Percentiles rank a stretch among this genome's conserved stretches.
These are phyloP conservation scores for Starmera amethionina DNA, from an alignment of 805 yeast genomes.

Conservation along the genomic window DNA sequence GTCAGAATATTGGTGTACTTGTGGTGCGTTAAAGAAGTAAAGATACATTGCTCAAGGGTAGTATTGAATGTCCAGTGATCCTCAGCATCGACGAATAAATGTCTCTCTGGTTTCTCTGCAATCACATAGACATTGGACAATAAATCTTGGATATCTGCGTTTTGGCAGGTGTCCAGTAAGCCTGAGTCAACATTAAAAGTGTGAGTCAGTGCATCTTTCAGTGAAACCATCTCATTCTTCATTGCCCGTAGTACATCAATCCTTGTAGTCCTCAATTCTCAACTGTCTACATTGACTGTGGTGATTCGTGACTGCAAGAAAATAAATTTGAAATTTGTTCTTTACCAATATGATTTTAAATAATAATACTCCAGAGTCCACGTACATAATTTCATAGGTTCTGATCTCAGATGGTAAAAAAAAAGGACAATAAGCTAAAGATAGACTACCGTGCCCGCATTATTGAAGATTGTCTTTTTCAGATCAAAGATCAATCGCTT, in stretches of 20 bases:
- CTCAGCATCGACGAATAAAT: not conserved
- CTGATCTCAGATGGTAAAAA: constrained; percentile 25
- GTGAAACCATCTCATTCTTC: not conserved
- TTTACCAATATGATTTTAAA: not conserved
- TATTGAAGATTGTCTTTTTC: constrained; percentile 34
- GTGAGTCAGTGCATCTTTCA: not conserved
- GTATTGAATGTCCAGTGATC: constrained; percentile 17
- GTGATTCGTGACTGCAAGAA: no score
- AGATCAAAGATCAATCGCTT: constrained; percentile 23
- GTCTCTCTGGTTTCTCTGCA: not conserved
- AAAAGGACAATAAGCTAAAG: constrained; percentile 19
- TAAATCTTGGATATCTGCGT: not conserved
- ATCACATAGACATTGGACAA: not conserved
- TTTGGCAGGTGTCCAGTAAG: not conserved
- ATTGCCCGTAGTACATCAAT: not conserved
- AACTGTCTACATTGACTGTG: no score
- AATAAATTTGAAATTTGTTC: not conserved
- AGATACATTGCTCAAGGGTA: constrained; percentile 32
- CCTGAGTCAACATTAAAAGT: not conserved
- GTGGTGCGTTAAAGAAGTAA: constrained; percentile 17
- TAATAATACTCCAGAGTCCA: no score
- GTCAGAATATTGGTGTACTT: constrained; percentile 28
- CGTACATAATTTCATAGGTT: not conserved
- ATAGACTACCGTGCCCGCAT: constrained; percentile 39
- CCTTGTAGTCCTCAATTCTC: no score